Evolutionary conservation across 257 asterid genomes (phyloP).

Genomic region (Solanum clarkiae): DNA sequence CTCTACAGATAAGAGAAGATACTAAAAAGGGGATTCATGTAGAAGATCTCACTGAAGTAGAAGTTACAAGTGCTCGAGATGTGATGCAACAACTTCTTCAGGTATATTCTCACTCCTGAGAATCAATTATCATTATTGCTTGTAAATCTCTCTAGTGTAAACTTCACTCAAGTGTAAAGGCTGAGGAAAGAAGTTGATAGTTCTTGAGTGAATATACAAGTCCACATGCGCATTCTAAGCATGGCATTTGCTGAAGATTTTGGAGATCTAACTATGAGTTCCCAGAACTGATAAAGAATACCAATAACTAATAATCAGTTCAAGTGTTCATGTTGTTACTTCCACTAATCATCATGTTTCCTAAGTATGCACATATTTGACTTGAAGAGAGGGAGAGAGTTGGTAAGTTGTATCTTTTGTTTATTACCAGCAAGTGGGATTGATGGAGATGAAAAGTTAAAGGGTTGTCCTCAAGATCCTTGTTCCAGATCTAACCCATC

Average conservation of each 20-base stretch:
- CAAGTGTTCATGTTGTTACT: background rate
- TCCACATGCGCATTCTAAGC: background rate
- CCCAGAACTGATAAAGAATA: background rate
- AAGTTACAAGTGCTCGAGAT: slow-evolving; percentile 87
- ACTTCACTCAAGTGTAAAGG: background rate
- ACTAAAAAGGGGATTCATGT: slow-evolving; percentile 86
- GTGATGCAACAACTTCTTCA: slow-evolving; percentile 90
- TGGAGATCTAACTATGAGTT: background rate
- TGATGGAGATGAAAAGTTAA: background rate
- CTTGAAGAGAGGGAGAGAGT: background rate
- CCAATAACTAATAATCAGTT: background rate
- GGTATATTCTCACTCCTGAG: slow-evolving; percentile 27
- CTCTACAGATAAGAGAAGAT: slow-evolving; percentile 82
- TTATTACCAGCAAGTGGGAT: background rate
- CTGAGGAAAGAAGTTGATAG: background rate
- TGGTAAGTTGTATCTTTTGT: background rate
- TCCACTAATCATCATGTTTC: background rate
- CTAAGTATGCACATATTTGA: background rate
- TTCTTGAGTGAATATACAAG: background rate
- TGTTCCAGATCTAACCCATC: background rate
- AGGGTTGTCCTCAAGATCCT: background rate
- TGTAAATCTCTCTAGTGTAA: background rate
- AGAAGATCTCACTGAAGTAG: slow-evolving; percentile 82
- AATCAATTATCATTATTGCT: background rate
- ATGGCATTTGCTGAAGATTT: background rate